Percentiles rank a stretch among this genome's conserved stretches.
Evolutionary conservation across 1,284 basidiomycete species (phyloP).

Genomic region (Naganishia sp.): DNA sequence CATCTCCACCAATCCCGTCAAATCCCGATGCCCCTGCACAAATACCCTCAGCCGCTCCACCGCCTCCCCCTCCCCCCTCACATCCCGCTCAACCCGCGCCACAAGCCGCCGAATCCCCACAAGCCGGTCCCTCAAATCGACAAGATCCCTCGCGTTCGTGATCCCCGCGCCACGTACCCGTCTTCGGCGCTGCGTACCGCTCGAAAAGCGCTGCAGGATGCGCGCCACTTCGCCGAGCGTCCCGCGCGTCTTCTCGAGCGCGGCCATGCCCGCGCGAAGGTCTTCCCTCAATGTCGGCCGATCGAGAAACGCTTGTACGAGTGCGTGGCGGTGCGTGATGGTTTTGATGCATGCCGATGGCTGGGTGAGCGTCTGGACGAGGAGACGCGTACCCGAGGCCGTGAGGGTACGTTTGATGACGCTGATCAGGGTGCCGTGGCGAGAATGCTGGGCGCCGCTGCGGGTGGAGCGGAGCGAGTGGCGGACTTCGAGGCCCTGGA

Average conservation of each 20-base stretch:
- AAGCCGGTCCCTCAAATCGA: conserved; percentile 47
- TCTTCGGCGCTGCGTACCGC: background rate
- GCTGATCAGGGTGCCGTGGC: conserved; percentile 71
- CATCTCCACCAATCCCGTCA: conserved; percentile 55
- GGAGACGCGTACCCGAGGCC: conserved; percentile 73
- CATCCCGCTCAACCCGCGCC: conserved; percentile 34
- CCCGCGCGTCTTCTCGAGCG: conserved; percentile 73
- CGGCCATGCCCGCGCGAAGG: conserved; percentile 62
- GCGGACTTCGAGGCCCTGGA: conserved; percentile 82
- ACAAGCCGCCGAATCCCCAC: conserved; percentile 40
- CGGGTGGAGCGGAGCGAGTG: conserved; percentile 64
- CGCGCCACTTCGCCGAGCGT: conserved; percentile 67
- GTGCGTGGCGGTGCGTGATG: conserved; percentile 72
- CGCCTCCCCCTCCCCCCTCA: conserved; percentile 4
- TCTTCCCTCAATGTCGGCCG: conserved; percentile 70
- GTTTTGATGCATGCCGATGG: conserved; percentile 75
- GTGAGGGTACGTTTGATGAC: conserved; percentile 78
- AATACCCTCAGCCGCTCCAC: conserved; percentile 54
- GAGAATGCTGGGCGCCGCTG: conserved; percentile 37
- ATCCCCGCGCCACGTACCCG: conserved; percentile 17
- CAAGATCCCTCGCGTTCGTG: conserved; percentile 39
- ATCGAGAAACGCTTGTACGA: conserved; percentile 74
- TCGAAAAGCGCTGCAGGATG: conserved; percentile 54
- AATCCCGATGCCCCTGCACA: conserved; percentile 60
- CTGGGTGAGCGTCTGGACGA: conserved; percentile 55